phyloP scores from a whole-genome alignment of 1,139 yeast species.

The Taphrina pruni region DNA sequence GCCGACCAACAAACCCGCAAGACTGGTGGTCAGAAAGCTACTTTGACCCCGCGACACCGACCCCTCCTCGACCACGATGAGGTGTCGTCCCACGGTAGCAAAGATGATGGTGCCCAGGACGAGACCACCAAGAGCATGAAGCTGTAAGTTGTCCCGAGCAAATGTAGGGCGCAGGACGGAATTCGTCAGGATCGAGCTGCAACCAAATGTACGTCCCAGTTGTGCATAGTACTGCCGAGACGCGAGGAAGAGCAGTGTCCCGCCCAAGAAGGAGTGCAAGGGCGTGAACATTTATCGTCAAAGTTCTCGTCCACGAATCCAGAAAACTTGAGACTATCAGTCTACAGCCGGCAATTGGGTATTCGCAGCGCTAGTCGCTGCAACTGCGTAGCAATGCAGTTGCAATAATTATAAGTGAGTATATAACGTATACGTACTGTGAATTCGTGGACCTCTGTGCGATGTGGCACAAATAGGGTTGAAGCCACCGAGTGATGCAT shows the following conservation, averaged over 20 bases:
- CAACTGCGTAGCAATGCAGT: no score
- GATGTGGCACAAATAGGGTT: background rate
- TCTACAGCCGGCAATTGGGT: no score
- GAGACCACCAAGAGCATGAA: slow-evolving; percentile 13
- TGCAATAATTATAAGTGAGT: background rate
- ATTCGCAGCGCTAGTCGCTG: no score
- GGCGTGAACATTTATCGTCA: slow-evolving; percentile 13
- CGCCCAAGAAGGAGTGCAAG: slow-evolving; percentile 19
- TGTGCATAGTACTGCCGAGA: slow-evolving; percentile 13
- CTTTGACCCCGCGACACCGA: background rate
- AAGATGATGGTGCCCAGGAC: slow-evolving; percentile 14
- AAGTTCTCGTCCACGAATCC: background rate
- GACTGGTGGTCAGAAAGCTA: slow-evolving; percentile 28
- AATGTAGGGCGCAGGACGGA: slow-evolving; percentile 3
- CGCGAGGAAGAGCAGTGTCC: slow-evolving; percentile 16
- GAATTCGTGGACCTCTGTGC: no score
- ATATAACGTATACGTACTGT: background rate
- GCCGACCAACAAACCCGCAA: slow-evolving; percentile 56
- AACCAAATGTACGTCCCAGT: slow-evolving; percentile 20
- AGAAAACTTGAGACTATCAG: no score
- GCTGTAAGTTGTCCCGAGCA: background rate
- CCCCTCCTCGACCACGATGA: background rate
- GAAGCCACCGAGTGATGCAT: slow-evolving; percentile 2
- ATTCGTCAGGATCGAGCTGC: slow-evolving; percentile 18
- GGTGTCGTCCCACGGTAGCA: background rate